Conservation (phyloP, 345 rosid genomes). For the Heritiera fomes region DNA sequence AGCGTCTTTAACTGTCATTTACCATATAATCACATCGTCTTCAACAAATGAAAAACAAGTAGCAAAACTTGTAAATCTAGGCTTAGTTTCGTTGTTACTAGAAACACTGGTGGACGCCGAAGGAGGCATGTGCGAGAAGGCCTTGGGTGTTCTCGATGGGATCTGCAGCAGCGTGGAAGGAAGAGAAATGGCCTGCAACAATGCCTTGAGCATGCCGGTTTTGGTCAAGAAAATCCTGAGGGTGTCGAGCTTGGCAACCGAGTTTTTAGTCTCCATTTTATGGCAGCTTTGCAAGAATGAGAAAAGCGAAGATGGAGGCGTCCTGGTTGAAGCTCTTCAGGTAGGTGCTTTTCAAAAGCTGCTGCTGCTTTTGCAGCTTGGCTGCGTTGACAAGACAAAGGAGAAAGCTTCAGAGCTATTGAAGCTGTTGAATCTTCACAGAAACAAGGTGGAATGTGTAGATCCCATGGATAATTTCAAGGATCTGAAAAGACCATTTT, state of each 20-base stretch:
- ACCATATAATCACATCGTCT: constrained; percentile 42
- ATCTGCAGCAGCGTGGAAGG: constrained; percentile 50
- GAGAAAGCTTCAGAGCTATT: constrained; percentile 67
- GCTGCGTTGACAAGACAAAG: constrained; percentile 66
- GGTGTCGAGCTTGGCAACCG: constrained; percentile 68
- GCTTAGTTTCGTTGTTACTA: constrained; percentile 45
- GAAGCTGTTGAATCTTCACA: constrained; percentile 64
- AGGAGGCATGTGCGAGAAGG: constrained; percentile 64
- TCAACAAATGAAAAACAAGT: constrained; percentile 28
- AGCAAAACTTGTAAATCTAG: constrained; percentile 43
- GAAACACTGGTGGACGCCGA: constrained; percentile 63
- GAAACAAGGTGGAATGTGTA: constrained; percentile 60
- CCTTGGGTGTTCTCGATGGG: constrained; percentile 55
- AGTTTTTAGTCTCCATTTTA: constrained; percentile 58
- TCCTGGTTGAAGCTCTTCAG: constrained; percentile 65
- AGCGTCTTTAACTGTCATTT: constrained; percentile 57
- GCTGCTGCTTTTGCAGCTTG: constrained; percentile 71
- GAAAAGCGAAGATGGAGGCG: constrained; percentile 32
- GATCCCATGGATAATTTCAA: constrained; percentile 70
- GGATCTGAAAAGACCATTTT: constrained; percentile 73
- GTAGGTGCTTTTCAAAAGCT: constrained; percentile 88
- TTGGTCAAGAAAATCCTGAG: constrained; percentile 77
- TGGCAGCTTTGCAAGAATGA: constrained; percentile 62
- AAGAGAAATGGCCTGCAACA: constrained; percentile 34
- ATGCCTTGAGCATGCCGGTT: constrained; percentile 62